Base-by-base conservation (phyloP, 2,329 filamentous ascomycete genomes). In the Cladosporium phlei region DNA sequence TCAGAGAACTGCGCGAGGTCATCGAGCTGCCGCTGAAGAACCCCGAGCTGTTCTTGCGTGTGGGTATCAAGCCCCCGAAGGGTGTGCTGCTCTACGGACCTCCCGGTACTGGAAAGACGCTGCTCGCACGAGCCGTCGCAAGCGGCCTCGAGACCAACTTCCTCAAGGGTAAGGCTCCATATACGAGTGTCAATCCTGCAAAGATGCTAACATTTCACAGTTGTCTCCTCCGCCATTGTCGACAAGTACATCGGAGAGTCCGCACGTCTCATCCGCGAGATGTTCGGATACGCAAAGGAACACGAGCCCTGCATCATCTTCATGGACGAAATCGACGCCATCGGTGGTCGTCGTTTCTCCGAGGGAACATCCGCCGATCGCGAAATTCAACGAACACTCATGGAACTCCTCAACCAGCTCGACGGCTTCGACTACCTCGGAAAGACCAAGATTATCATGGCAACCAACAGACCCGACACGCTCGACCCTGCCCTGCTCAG, bases 371-470 rank as follows among this genome's bases (percentile, higher is more conserved):
- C 89, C 50, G 93, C 93, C 40, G 93, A 98, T 73, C 85, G 94
- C 63, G 93, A 98, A 69, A 98, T 98, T 59, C 93, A 98, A 72
- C 85, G 93, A 64, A 98, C 93, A 27, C 76, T 98, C 50, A 98
- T 98, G 93, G 93, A 98, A 69, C 78, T 98, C 46, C 84, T 98
- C 53, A 98, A 98, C 71, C 93, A 98, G 70, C 82, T 98, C 45
- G 93, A 98, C 66, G 93, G 94, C 57, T 98, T 98, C 74, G 93
- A 98, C 72, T 98, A 98, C 72, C 79, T 98, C 28, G 93, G 94
- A 59, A 96, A 98, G 78, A 98, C 93, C 46, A 98, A 98, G 77
- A 98, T 98, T 67, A 98, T 98, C 74, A 98, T 98, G 94, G 93
- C 90, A 28, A 97, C 93, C 50, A 98, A 98, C 76, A 79, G 93